Evolutionary conservation across 2,329 filamentous ascomycete genomes (phyloP).

Genomic region (Colletotrichum caudatum): DNA sequence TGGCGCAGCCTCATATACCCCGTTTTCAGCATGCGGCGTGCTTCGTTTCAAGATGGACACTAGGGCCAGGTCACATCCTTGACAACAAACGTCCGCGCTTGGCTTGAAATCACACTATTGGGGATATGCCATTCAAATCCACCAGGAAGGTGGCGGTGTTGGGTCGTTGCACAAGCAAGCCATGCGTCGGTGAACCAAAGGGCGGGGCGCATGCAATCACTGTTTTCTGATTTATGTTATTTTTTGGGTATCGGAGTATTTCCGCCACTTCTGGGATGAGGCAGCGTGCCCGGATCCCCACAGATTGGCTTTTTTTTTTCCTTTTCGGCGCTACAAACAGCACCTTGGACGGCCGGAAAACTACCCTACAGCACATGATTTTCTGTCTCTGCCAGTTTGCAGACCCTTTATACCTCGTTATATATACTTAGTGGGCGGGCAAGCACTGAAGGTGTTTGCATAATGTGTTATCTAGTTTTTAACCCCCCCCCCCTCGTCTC

Average conservation of each 20-base stretch:
- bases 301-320: neutral
- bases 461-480: slow-evolving; percentile 38
- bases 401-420: slow-evolving; percentile 27
- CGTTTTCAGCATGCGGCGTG: slow-evolving; percentile 32
- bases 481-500: neutral
- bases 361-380: slow-evolving; percentile 32
- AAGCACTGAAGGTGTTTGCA: slow-evolving; percentile 27
- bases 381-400: slow-evolving; percentile 26
- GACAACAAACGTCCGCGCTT: slow-evolving; percentile 2
- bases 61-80: slow-evolving; percentile 30
- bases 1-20: slow-evolving; percentile 30
- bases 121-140: slow-evolving; percentile 3
- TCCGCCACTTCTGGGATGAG: slow-evolving; percentile 6
- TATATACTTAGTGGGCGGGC: slow-evolving; percentile 24
- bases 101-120: neutral
- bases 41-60: slow-evolving; percentile 36
- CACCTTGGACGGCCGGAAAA: slow-evolving; percentile 29
- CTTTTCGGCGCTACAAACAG: slow-evolving; percentile 6
- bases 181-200: slow-evolving; percentile 31
- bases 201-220: slow-evolving; percentile 20
- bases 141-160: slow-evolving; percentile 14
- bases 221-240: neutral
- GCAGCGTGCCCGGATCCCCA: slow-evolving; percentile 10
- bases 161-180: slow-evolving; percentile 13
- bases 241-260: slow-evolving; percentile 16